Percentiles rank a stretch among this genome's conserved stretches.
Evolutionary conservation across 352 stramenopile species (phyloP).

Genomic region (Phytophthora ramorum): DNA sequence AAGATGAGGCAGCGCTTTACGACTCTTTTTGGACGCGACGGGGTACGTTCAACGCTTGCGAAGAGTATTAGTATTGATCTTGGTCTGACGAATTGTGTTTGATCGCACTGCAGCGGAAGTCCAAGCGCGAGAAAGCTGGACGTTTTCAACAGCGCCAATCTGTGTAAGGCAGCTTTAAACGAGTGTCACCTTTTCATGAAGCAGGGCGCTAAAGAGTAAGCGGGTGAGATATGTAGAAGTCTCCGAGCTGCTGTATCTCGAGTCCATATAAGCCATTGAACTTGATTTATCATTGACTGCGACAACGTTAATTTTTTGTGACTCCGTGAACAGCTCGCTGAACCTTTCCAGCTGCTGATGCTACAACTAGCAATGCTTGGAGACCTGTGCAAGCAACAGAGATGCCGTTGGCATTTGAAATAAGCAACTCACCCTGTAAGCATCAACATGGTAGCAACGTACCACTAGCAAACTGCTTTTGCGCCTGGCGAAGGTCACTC

Average conservation of each 20-base stretch:
- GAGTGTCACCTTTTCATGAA: neutral
- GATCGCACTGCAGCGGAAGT: neutral
- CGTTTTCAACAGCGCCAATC: conserved; percentile 27
- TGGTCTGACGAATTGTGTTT: neutral
- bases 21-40: conserved; percentile 22
- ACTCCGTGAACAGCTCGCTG: conserved; percentile 32
- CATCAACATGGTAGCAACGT: conserved; percentile 6
- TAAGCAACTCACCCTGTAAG: neutral
- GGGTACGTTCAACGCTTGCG: neutral
- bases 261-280: conserved; percentile 3
- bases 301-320: neutral
- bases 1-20: conserved; percentile 48
- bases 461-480: conserved; percentile 70
- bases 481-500: conserved; percentile 62
- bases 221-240: neutral
- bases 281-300: neutral
- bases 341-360: conserved; percentile 35
- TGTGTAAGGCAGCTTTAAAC: conserved; percentile 12
- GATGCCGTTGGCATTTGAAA: neutral
- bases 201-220: neutral
- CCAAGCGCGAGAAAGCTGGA: conserved; percentile 9
- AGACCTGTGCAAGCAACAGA: conserved; percentile 26
- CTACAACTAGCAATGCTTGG: conserved; percentile 45
- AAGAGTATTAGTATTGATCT: neutral
- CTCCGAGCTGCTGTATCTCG: neutral